Conservation (phyloP, 2,329 filamentous ascomycete species). For the Alternaria postmessia region DNA sequence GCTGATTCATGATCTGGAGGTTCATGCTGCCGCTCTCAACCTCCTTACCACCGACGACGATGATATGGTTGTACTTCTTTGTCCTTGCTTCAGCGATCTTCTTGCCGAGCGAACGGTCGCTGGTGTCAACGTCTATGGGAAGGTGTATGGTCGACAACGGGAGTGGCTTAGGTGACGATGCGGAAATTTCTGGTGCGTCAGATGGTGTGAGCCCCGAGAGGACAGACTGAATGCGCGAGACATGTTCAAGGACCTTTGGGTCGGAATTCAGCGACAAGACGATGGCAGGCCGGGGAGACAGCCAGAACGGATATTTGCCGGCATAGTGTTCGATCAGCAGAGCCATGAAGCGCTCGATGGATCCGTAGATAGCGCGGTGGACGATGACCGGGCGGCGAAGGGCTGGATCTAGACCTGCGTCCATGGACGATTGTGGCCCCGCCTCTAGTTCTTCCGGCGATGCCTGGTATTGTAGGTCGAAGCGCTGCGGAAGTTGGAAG, state of each 20-base stretch:
- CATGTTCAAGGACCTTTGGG: constrained; percentile 60
- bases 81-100: constrained; percentile 77
- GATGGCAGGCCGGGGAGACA: constrained; percentile 80
- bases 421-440: constrained; percentile 57
- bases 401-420: constrained; percentile 39
- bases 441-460: constrained; percentile 70
- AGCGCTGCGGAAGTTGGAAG: constrained; percentile 86
- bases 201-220: constrained; percentile 38
- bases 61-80: constrained; percentile 76
- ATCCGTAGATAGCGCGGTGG: constrained; percentile 84
- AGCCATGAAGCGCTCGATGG: constrained; percentile 84
- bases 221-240: constrained; percentile 51
- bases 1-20: constrained; percentile 50
- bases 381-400: constrained; percentile 73
- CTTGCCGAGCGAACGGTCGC: constrained; percentile 67
- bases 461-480: constrained; percentile 76
- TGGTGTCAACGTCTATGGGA: constrained; percentile 74
- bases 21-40: constrained; percentile 35
- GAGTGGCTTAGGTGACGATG: constrained; percentile 44
- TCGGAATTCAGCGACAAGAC: constrained; percentile 76
- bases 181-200: constrained; percentile 16
- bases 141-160: constrained; percentile 67
- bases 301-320: constrained; percentile 84
- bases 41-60: constrained; percentile 68
- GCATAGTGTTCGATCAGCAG: constrained; percentile 84